These are phyloP conservation scores for Adansonia grandidieri DNA, from an alignment of 441 rosid species.

Conservation along the genomic window DNA sequence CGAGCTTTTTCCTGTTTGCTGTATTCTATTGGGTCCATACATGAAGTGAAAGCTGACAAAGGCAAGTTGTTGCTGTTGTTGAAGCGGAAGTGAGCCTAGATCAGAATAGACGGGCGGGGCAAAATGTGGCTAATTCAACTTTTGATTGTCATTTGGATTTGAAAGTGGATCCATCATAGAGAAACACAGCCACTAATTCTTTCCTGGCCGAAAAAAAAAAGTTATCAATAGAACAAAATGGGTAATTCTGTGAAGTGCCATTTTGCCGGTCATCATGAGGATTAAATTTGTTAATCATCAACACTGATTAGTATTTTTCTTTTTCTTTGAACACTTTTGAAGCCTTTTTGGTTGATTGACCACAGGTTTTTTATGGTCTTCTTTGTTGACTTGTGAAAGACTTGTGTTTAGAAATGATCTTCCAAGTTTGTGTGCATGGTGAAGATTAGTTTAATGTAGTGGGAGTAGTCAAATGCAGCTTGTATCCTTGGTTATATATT, in stretches of 20 bases:
- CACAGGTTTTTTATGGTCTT: too few species aligned
- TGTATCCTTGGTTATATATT: too few species aligned
- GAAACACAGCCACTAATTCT: background rate
- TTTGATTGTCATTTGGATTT: background rate
- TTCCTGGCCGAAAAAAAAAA: background rate
- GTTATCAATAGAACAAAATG: background rate
- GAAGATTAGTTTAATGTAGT: too few species aligned
- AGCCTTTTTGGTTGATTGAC: too few species aligned
- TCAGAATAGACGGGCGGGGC: background rate
- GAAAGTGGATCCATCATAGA: background rate
- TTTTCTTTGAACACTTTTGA: too few species aligned
- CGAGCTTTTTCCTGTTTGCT: background rate
- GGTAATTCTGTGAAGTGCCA: background rate
- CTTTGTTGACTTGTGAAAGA: too few species aligned
- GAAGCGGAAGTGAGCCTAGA: background rate
- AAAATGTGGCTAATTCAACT: background rate
- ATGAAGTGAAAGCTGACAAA: background rate
- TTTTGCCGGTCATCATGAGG: too few species aligned
- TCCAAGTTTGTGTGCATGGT: too few species aligned
- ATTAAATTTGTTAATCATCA: too few species aligned
- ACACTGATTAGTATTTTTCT: too few species aligned
- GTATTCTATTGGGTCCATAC: background rate
- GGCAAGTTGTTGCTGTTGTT: background rate
- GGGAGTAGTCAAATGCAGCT: too few species aligned
- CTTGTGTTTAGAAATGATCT: too few species aligned